Evolutionary conservation across 257 asterid species (phyloP).

Genomic region (Paraleonurus japonicus): DNA sequence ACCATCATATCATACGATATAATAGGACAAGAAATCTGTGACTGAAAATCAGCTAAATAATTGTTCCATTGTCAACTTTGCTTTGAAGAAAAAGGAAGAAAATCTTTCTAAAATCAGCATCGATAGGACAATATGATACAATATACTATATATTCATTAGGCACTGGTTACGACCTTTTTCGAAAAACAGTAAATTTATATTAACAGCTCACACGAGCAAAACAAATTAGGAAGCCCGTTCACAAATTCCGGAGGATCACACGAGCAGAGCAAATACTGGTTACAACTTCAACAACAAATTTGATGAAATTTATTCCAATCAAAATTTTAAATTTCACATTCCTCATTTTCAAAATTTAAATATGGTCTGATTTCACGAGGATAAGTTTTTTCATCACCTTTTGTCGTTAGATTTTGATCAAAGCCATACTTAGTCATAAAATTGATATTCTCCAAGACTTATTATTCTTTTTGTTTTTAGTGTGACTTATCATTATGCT

Average conservation of each 20-base stretch:
- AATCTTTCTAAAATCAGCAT: background rate
- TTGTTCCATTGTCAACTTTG: background rate
- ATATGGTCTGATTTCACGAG: background rate
- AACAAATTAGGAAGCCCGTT: too few relatives aligned
- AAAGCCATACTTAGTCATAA: background rate
- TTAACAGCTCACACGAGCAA: too few relatives aligned
- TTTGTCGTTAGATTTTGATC: background rate
- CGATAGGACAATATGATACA: background rate
- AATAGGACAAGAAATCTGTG: slow-evolving; percentile 21
- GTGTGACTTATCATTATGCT: too few relatives aligned
- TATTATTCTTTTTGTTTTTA: too few relatives aligned
- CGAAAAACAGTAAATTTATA: background rate
- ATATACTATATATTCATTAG: too few relatives aligned
- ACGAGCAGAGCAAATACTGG: too few relatives aligned
- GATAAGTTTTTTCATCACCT: background rate
- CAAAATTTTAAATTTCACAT: too few relatives aligned
- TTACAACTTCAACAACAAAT: too few relatives aligned
- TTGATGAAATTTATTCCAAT: too few relatives aligned
- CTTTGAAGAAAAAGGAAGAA: background rate
- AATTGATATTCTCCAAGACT: too few relatives aligned
- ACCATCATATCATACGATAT: background rate
- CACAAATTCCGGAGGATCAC: too few relatives aligned
- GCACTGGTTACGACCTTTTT: background rate
- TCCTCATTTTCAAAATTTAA: too few relatives aligned
- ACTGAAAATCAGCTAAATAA: background rate